phyloP scores from a whole-genome alignment of 768 basidiomycete genomes.

The Rhodotorula paludigena region DNA sequence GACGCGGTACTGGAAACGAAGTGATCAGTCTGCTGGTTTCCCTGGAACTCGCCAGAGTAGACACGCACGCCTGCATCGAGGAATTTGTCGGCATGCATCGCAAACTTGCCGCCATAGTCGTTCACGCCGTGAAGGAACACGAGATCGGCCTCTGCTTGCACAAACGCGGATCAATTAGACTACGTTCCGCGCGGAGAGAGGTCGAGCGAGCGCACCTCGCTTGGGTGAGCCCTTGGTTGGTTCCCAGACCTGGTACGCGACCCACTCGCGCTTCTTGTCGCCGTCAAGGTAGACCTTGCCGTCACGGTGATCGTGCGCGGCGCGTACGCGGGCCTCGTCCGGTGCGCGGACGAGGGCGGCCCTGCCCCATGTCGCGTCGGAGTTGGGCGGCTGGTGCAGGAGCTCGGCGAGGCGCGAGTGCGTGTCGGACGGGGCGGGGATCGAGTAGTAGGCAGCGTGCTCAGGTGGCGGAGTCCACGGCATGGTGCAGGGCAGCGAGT shows the following conservation, averaged over 20 bases:
- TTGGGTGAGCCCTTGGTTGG: not conserved
- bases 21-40: not conserved
- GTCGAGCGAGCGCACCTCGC: constrained; percentile 2
- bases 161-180: too few species aligned
- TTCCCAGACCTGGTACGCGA: constrained; percentile 41
- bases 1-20: constrained; percentile 16
- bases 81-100: constrained; percentile 33
- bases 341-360: constrained; percentile 20
- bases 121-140: constrained; percentile 41
- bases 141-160: constrained; percentile 32
- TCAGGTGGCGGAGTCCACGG: constrained; percentile 5
- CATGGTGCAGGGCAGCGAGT: not conserved
- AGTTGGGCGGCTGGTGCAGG: not conserved
- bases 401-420: constrained; percentile 10
- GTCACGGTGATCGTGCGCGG: constrained; percentile 14
- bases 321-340: constrained; percentile 16
- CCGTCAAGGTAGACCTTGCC: constrained; percentile 15
- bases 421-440: constrained; percentile 4
- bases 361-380: constrained; percentile 36
- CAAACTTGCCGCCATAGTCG: constrained; percentile 40
- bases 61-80: constrained; percentile 35
- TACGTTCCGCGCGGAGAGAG: too few species aligned
- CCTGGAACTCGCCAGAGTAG: too few species aligned
- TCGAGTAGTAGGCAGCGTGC: constrained; percentile 15
- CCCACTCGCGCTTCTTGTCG: constrained; percentile 17